Evolutionary conservation across 768 basidiomycete species (phyloP).

Genomic region (Panaeolus cyanescens): DNA sequence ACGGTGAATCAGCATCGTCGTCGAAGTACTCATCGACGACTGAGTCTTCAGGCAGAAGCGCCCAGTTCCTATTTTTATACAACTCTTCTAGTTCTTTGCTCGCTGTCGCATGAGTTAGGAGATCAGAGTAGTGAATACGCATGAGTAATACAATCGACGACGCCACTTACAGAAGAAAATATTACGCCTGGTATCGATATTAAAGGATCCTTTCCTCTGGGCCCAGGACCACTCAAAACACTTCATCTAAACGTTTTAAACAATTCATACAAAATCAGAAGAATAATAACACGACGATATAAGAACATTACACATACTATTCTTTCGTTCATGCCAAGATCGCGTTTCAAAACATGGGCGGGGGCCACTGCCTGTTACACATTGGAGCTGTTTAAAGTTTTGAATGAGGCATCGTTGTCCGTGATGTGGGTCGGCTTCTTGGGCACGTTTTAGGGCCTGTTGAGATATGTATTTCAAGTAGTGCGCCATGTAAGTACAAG

Average conservation of each 20-base stretch:
- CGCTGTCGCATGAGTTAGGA: conserved; percentile 5
- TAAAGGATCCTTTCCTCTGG: conserved; percentile 6
- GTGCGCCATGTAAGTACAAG: no score
- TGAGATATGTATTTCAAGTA: no score
- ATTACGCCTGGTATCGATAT: conserved; percentile 17
- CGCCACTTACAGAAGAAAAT: conserved; percentile 13
- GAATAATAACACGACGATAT: no score
- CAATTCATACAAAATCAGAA: neutral
- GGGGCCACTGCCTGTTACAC: no score
- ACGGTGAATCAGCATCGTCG: neutral
- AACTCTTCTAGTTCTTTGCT: neutral
- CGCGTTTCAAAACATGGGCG: conserved; percentile 3
- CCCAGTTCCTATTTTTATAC: conserved; percentile 5
- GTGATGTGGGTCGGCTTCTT: no score
- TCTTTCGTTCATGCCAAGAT: neutral
- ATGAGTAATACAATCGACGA: neutral
- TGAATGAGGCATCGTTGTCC: no score
- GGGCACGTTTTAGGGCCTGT: no score
- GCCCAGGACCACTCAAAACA: conserved; percentile 18
- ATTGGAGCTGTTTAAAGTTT: no score
- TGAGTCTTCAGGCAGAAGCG: conserved; percentile 8
- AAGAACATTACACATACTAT: neutral
- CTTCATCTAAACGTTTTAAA: conserved; percentile 11
- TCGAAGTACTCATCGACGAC: conserved; percentile 5
- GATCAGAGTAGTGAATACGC: neutral